phyloP scores from a whole-genome alignment of 2,329 filamentous ascomycete species.

The Pyricularia grisea region DNA sequence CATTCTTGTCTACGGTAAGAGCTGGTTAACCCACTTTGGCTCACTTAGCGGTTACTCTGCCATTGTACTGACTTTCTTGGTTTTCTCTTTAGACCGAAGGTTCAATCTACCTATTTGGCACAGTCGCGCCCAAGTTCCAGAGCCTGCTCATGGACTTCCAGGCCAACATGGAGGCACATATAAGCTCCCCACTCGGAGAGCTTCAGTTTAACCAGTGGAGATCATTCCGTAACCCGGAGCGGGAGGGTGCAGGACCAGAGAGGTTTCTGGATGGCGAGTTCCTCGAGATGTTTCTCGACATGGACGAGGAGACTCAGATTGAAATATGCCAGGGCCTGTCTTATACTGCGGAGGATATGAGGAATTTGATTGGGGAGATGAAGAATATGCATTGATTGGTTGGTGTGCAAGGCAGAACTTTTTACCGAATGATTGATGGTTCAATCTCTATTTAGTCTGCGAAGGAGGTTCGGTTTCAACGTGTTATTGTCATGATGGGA shows the following conservation, averaged over 20 bases:
- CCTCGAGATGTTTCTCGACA: slow-evolving; percentile 73
- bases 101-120: slow-evolving; percentile 79
- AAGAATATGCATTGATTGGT: slow-evolving; percentile 45
- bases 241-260: slow-evolving; percentile 65
- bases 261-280: slow-evolving; percentile 90
- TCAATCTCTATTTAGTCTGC: neutral
- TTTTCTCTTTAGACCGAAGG: slow-evolving; percentile 63
- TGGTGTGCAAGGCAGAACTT: neutral
- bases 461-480: neutral
- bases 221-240: slow-evolving; percentile 66
- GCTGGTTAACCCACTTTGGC: too few species aligned
- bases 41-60: neutral
- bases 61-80: neutral
- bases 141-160: slow-evolving; percentile 81
- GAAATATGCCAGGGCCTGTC: slow-evolving; percentile 45
- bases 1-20: slow-evolving; percentile 81
- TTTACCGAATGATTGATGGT: neutral
- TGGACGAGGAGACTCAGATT: slow-evolving; percentile 48
- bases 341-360: slow-evolving; percentile 52
- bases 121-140: slow-evolving; percentile 62
- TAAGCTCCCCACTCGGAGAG: slow-evolving; percentile 56
- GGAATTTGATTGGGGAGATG: slow-evolving; percentile 52
- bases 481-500: neutral
- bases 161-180: slow-evolving; percentile 52
- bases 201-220: slow-evolving; percentile 72